A percentile compares a stretch with the other conserved stretches of the same genome.
phyloP scores from a whole-genome alignment of 208 protist species.

The Acanthamoeba triangularis region DNA sequence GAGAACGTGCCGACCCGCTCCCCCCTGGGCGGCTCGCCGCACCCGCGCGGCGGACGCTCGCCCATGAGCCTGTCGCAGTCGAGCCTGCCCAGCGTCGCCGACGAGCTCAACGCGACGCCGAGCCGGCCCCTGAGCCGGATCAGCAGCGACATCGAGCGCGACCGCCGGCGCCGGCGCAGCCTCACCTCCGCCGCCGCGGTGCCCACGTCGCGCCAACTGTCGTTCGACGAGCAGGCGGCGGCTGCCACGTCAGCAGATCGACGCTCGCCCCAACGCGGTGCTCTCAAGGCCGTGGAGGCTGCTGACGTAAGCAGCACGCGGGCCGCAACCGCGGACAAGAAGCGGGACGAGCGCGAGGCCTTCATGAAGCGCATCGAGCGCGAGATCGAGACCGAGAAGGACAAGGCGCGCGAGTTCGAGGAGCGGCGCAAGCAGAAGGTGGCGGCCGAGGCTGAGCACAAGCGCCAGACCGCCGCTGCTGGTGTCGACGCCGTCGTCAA shows the following conservation, averaged over 20 bases:
- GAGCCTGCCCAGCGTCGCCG: background rate
- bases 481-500: background rate
- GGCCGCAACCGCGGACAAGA: slow-evolving; percentile 1
- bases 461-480: background rate
- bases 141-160: background rate
- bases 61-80: background rate
- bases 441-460: background rate
- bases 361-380: slow-evolving; percentile 52
- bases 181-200: background rate
- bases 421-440: background rate
- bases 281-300: background rate
- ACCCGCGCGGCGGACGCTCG: background rate
- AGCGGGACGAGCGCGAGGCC: background rate
- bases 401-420: slow-evolving; percentile 15
- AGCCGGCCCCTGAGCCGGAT: background rate
- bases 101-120: background rate
- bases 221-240: background rate
- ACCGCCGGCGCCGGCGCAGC: background rate
- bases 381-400: slow-evolving; percentile 29
- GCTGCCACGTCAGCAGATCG: too few relatives aligned
- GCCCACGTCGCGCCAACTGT: background rate
- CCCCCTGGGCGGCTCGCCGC: background rate
- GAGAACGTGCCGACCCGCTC: background rate
- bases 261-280: background rate
- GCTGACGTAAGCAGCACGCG: background rate